Percentiles rank a stretch among this genome's conserved stretches.
These are phyloP conservation scores for Nakazawaea wickerhamii DNA, from an alignment of 805 yeast genomes.

Conservation along the genomic window DNA sequence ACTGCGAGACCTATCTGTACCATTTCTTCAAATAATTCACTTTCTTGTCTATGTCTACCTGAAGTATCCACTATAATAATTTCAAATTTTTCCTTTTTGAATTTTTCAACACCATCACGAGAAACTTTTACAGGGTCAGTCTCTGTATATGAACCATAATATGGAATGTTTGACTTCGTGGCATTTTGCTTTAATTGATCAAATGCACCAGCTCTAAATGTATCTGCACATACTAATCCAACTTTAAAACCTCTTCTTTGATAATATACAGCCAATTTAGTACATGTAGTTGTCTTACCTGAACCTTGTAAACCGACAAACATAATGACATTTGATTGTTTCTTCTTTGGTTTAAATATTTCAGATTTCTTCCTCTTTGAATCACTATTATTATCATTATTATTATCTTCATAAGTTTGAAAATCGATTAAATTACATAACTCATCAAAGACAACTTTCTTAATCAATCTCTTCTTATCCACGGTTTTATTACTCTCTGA, in stretches of 20 bases:
- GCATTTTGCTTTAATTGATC: slow-evolving; percentile 98
- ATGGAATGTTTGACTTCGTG: slow-evolving; percentile 89
- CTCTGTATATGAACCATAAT: slow-evolving; percentile 91
- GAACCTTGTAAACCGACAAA: slow-evolving; percentile 98
- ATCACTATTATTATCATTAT: slow-evolving; percentile 2
- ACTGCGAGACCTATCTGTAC: slow-evolving; percentile 85
- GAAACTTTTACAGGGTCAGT: slow-evolving; percentile 94
- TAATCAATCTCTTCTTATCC: slow-evolving; percentile 75
- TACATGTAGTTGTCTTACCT: slow-evolving; percentile 97
- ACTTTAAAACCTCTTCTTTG: slow-evolving; percentile 91
- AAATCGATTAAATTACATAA: slow-evolving; percentile 81
- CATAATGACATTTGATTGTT: slow-evolving; percentile 79
- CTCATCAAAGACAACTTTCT: slow-evolving; percentile 93
- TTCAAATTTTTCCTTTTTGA: slow-evolving; percentile 87
- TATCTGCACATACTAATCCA: slow-evolving; percentile 97
- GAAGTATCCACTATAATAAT: slow-evolving; percentile 95
- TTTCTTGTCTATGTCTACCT: slow-evolving; percentile 96
- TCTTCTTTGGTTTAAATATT: slow-evolving; percentile 77
- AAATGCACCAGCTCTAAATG: slow-evolving; percentile 99
- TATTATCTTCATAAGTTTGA: slow-evolving; percentile 33
- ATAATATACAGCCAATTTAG: slow-evolving; percentile 91
- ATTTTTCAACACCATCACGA: slow-evolving; percentile 83
- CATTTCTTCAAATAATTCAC: slow-evolving; percentile 90
- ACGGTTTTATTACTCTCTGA: slow-evolving; percentile 46
- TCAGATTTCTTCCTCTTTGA: slow-evolving; percentile 28